These are phyloP conservation scores for Xanthoceras sorbifolium DNA, from an alignment of 345 rosid genomes.

Conservation along the genomic window DNA sequence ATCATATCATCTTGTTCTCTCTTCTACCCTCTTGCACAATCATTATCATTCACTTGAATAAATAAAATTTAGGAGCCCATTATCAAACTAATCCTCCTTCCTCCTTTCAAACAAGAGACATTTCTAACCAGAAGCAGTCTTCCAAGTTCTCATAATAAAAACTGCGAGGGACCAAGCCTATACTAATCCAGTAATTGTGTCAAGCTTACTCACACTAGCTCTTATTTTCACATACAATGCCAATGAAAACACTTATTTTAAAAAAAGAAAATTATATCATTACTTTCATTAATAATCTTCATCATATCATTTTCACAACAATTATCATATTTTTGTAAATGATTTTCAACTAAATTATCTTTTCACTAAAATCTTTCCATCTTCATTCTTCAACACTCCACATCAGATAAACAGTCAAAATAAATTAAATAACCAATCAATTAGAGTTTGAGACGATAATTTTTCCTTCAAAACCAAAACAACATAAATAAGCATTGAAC, in stretches of 20 bases:
- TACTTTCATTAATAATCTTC: neutral
- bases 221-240: neutral
- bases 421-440: neutral
- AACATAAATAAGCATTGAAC: neutral
- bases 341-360: too few relatives aligned
- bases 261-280: too few relatives aligned
- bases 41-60: neutral
- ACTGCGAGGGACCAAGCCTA: neutral
- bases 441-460: neutral
- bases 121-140: neutral
- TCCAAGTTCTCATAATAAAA: neutral
- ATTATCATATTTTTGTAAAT: too few relatives aligned
- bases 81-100: neutral
- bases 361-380: too few relatives aligned
- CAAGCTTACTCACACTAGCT: too few relatives aligned
- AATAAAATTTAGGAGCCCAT: neutral
- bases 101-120: neutral
- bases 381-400: too few relatives aligned
- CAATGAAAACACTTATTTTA: neutral
- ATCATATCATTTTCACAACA: neutral
- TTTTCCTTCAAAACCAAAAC: neutral
- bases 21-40: neutral
- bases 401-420: too few relatives aligned
- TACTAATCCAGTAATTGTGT: neutral
- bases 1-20: neutral